A percentile compares a stretch with the other conserved stretches of the same genome.
These are phyloP conservation scores for Xylaria sp. DNA, from an alignment of 2,329 filamentous ascomycete genomes.

Conservation along the genomic window DNA sequence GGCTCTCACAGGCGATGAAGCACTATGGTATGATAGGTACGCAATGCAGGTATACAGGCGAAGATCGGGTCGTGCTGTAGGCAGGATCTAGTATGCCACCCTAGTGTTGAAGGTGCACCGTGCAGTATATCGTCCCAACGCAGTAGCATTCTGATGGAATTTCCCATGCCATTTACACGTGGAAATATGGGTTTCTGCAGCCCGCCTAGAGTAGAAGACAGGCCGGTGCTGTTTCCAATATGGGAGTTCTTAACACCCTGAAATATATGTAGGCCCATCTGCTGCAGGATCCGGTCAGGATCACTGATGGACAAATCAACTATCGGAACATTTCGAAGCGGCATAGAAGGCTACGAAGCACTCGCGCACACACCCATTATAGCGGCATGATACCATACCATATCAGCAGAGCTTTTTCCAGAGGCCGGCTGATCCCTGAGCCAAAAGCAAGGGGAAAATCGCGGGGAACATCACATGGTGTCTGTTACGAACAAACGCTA, in stretches of 20 bases:
- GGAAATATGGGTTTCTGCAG: slow-evolving; percentile 11
- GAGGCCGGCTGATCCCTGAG: slow-evolving; percentile 2
- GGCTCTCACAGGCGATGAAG: slow-evolving; percentile 9
- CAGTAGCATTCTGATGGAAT: neutral
- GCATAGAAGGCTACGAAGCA: slow-evolving; percentile 26
- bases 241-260: slow-evolving; percentile 3
- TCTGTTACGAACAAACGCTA: neutral
- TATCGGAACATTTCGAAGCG: slow-evolving; percentile 27
- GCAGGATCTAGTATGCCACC: no score
- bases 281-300: neutral
- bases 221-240: neutral
- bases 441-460: slow-evolving; percentile 15
- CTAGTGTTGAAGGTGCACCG: slow-evolving; percentile 1
- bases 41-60: slow-evolving; percentile 24
- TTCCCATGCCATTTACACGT: slow-evolving; percentile 18
- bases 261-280: slow-evolving; percentile 1
- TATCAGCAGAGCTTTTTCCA: slow-evolving; percentile 5
- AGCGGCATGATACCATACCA: slow-evolving; percentile 7
- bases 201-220: neutral
- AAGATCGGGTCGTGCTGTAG: slow-evolving; percentile 18
- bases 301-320: neutral
- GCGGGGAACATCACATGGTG: slow-evolving; percentile 2
- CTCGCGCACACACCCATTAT: slow-evolving; percentile 1
- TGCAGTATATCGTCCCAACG: neutral
- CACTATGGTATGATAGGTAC: no score